Conservation (phyloP, 1,284 basidiomycete genomes). For the Heterobasidion occidentale region DNA sequence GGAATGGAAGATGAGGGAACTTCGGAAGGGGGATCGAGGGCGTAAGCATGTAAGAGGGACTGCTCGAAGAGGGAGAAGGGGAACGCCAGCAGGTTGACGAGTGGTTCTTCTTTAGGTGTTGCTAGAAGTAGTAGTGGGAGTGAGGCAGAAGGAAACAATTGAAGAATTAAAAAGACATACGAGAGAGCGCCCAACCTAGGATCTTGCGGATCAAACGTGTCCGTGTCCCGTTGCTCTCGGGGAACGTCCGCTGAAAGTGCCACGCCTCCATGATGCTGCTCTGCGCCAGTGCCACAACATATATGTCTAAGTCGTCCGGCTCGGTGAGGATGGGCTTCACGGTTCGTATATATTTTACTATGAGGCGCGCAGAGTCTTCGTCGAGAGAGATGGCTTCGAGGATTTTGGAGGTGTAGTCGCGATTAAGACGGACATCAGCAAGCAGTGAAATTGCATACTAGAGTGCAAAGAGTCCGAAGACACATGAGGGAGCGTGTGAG, state of each 20-base stretch:
- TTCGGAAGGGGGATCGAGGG: slow-evolving; percentile 44
- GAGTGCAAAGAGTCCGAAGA: background rate
- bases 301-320: slow-evolving; percentile 60
- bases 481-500: background rate
- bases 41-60: slow-evolving; percentile 43
- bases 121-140: slow-evolving; percentile 27
- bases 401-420: slow-evolving; percentile 70
- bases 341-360: slow-evolving; percentile 62
- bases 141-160: background rate
- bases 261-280: slow-evolving; percentile 60
- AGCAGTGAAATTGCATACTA: slow-evolving; percentile 64
- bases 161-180: slow-evolving; percentile 33
- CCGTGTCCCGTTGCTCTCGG: slow-evolving; percentile 44
- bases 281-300: slow-evolving; percentile 57
- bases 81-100: slow-evolving; percentile 53
- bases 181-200: slow-evolving; percentile 59
- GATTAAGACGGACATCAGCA: slow-evolving; percentile 63
- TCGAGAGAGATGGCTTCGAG: slow-evolving; percentile 55
- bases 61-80: slow-evolving; percentile 62
- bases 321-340: slow-evolving; percentile 61
- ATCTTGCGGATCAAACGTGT: slow-evolving; percentile 49
- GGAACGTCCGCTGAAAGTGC: slow-evolving; percentile 63
- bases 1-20: slow-evolving; percentile 42
- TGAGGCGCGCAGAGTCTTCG: slow-evolving; percentile 39
- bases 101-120: slow-evolving; percentile 44